phyloP scores from a whole-genome alignment of 192 early-diverging fungal genomes.

The Coemansia sp. region DNA sequence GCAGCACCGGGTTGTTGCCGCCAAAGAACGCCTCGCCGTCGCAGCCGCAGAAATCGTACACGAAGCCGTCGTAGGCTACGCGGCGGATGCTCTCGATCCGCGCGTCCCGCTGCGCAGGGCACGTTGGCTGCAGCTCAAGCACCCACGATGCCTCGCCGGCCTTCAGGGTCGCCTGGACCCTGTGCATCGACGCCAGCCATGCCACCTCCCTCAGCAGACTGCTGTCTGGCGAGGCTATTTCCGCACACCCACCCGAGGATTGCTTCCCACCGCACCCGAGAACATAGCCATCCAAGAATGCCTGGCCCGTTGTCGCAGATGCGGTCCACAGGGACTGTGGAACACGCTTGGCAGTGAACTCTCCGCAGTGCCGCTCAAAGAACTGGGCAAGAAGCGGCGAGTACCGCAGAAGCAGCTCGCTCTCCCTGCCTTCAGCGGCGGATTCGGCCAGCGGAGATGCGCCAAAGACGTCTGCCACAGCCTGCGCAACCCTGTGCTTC shows the following conservation, averaged over 20 bases:
- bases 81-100: slow-evolving; percentile 37
- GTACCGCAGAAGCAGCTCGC: slow-evolving; percentile 7
- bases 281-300: slow-evolving; percentile 26
- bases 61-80: slow-evolving; percentile 31
- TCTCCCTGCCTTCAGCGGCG: neutral
- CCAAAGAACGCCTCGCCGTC: slow-evolving; percentile 55
- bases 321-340: slow-evolving; percentile 43
- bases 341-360: slow-evolving; percentile 4
- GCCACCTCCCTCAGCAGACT: slow-evolving; percentile 34
- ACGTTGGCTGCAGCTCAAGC: slow-evolving; percentile 13
- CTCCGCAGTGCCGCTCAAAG: slow-evolving; percentile 27
- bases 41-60: slow-evolving; percentile 54
- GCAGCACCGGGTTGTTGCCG: slow-evolving; percentile 49
- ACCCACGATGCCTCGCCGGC: neutral
- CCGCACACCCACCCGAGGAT: neutral
- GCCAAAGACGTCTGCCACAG: slow-evolving; percentile 14
- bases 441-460: neutral
- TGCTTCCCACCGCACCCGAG: neutral
- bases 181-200: slow-evolving; percentile 49
- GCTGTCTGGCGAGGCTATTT: slow-evolving; percentile 13
- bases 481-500: neutral
- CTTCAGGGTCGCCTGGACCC: slow-evolving; percentile 14
- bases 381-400: slow-evolving; percentile 23
- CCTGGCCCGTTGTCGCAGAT: slow-evolving; percentile 8
- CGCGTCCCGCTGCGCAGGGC: slow-evolving; percentile 11